A percentile compares a stretch with the other conserved stretches of the same genome.
Evolutionary conservation across 169 alveolate genomes (phyloP).

Genomic region (Cystoisospora suis): DNA sequence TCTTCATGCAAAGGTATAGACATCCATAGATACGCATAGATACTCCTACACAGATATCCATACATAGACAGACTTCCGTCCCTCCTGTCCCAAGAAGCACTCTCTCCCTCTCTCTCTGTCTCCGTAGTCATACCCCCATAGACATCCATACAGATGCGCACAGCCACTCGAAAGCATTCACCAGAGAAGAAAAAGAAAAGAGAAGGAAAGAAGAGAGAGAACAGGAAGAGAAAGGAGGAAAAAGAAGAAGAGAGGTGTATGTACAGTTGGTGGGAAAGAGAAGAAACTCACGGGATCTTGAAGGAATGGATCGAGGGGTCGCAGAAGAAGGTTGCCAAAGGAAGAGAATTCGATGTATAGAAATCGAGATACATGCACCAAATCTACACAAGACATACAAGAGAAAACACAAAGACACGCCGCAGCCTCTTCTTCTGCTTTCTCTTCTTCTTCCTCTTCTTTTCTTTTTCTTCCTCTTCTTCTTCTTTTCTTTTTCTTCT

Average conservation of each 20-base stretch:
- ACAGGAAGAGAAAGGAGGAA: not conserved
- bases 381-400: not conserved
- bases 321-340: conserved; percentile 51
- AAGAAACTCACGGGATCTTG: conserved; percentile 52
- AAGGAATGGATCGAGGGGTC: conserved; percentile 13
- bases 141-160: not conserved
- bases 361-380: conserved; percentile 50
- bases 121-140: not conserved
- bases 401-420: not conserved
- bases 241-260: not conserved
- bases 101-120: not conserved
- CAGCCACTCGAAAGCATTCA: not conserved
- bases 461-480: not conserved
- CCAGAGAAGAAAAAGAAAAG: not conserved
- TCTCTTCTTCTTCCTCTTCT: not conserved
- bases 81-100: not conserved
- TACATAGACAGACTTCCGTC: not conserved
- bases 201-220: not conserved
- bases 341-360: conserved; percentile 43
- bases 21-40: not conserved
- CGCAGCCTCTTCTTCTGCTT: not conserved
- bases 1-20: not conserved
- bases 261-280: not conserved
- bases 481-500: not conserved
- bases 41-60: not conserved